Base-by-base conservation (phyloP, 1,139 yeast species). In the Suhomyces bokatorum region DNA sequence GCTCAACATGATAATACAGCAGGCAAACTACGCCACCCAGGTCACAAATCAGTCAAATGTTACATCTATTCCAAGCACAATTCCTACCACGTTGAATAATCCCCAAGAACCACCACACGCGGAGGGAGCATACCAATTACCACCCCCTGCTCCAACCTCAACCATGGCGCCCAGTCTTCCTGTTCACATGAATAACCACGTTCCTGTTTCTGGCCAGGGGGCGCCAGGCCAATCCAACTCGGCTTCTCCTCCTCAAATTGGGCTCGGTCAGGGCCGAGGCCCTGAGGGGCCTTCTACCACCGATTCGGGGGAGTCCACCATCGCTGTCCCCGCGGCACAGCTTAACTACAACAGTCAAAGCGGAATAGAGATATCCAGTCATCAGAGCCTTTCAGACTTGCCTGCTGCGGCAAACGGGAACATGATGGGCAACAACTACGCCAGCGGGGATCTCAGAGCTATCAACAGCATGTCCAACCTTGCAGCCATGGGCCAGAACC, bases 381-480 rank as follows among this genome's bases (percentile, higher is more conserved):
- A 42, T 51, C 37, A 48, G 46, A 39, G 67, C 39, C 50, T 63
- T 32, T 56, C 64, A 1, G 70, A 69, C 46, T 60, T 70, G 31
- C 66, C 67, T 20, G 60, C 66, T 2, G 66, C 70, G 1, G 60
- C 64, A 6, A 64, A 63, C 3, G 61, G 61, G 11, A 58, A 53
- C 37, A 31, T 42, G 27, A 26, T 39, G 31, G 37, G 27, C 12
- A 32, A 31, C 22, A 41, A 38, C 27, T 46, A 46, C 22, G 35
- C 39, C 13, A 40, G 29, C 16, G 45, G 44, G 6, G 69, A 66
- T 44, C 56, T 70, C 30, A 52, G 77, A 31, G 53, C 67, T 4
- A 65, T 69, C 32, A 63, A 66, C 52, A 72, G 77, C 49, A 69
- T 70, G 69, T 59, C 75, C 0, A 70, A 72, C 49, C 53, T 72